Base-by-base conservation (phyloP, 2,329 filamentous ascomycete genomes). In the Penicillium sp. region DNA sequence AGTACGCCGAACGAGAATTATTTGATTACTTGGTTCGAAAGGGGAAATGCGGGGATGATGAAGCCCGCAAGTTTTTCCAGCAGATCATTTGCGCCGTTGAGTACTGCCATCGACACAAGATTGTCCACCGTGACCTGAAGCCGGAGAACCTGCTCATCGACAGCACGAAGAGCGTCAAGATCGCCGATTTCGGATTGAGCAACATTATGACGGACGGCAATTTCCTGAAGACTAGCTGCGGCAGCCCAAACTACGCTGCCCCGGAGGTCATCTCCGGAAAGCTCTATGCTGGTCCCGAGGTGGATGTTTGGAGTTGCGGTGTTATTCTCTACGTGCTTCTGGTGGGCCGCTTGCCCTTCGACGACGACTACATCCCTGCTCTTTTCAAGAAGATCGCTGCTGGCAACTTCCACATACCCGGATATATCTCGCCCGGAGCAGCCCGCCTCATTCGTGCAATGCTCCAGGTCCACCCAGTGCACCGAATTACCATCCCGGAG, bases 131-230 rank as follows among this genome's bases (percentile, higher is more conserved):
- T 76, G 95, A 99, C 76, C 81, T 99, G 64, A 99, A 99, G 78
- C 95, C 95, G 10, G 95, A 99, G 82, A 99, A 99, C 75, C 81
- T 99, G 52, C 85, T 99, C 46, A 87, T 99, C 55, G 95, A 99
- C 79, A 92, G 96, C 67, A 89, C 96, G 61, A 89, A 97, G 73
- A 97, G 99, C 72, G 94, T 99, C 79, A 99, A 99, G 82, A 99
- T 99, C 80, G 95, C 95, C 71, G 95, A 99, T 79, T 99, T 99
- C 70, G 95, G 95, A 60, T 83, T 99, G 59, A 98, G 94, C 82
- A 99, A 99, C 76, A 99, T 99, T 80, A 99, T 99, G 95, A 98
- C 95, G 0, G 95, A 99, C 75, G 95, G 95, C 28, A 99, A 99
- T 76, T 99, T 99, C 75, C 86, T 99, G 71, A 98, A 97, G 81